These are phyloP conservation scores for Fraxinus excelsior DNA, from an alignment of 257 asterid genomes.

Conservation along the genomic window DNA sequence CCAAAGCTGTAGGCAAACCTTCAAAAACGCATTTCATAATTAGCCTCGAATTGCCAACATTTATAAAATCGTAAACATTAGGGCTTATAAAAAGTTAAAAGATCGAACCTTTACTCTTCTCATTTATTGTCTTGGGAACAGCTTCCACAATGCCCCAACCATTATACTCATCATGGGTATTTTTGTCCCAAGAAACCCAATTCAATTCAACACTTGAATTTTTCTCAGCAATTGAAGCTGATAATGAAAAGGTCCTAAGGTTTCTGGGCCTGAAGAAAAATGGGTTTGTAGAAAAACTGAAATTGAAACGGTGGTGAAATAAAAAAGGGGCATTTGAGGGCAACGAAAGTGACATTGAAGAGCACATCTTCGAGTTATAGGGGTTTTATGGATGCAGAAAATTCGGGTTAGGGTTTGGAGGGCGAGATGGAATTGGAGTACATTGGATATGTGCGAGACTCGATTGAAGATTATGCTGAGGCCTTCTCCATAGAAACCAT, in stretches of 20 bases:
- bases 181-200: slow-evolving; percentile 49
- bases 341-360: slow-evolving; percentile 44
- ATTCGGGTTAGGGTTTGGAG: slow-evolving; percentile 4
- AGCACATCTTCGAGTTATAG: slow-evolving; percentile 38
- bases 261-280: slow-evolving; percentile 37
- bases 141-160: slow-evolving; percentile 75
- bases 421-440: background rate
- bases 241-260: slow-evolving; percentile 31
- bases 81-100: slow-evolving; percentile 2
- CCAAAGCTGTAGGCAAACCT: slow-evolving; percentile 57
- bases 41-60: slow-evolving; percentile 10
- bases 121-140: slow-evolving; percentile 33
- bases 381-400: slow-evolving; percentile 18
- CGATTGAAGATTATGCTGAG: background rate
- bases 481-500: background rate
- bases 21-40: slow-evolving; percentile 24
- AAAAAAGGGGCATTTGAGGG: slow-evolving; percentile 44
- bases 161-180: slow-evolving; percentile 55
- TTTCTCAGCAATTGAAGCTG: slow-evolving; percentile 57
- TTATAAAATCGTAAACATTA: background rate
- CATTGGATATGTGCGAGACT: background rate
- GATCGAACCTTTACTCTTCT: slow-evolving; percentile 37
- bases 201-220: slow-evolving; percentile 43
- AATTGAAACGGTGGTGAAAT: slow-evolving; percentile 39
- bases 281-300: slow-evolving; percentile 38